Percentiles rank a stretch among this genome's conserved stretches.
Conservation (phyloP, 2,329 filamentous ascomycete genomes). For the Aureobasidium leucospermi region DNA sequence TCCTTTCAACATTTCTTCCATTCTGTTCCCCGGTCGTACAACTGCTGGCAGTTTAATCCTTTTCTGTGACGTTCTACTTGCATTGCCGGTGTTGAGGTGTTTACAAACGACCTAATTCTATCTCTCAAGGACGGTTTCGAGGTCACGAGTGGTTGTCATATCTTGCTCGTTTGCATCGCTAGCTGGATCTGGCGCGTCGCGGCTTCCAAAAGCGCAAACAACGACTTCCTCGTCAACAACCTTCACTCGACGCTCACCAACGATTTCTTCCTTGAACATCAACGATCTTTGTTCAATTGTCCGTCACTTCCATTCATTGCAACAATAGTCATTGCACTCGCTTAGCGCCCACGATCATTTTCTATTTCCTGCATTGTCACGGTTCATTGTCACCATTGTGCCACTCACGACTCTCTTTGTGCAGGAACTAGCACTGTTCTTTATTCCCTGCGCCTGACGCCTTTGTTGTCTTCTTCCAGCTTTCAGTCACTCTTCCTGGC, state of each 20-base stretch:
- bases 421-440: background rate
- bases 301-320: background rate
- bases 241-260: background rate
- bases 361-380: background rate
- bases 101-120: background rate
- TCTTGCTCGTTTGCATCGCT: conserved; percentile 8
- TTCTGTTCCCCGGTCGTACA: conserved; percentile 8
- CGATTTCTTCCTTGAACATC: background rate
- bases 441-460: background rate
- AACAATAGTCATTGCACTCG: conserved; percentile 6
- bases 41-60: conserved; percentile 9
- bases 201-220: conserved; percentile 1
- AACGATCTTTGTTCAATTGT: conserved; percentile 2
- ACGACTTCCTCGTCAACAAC: conserved; percentile 1
- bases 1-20: background rate
- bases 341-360: conserved; percentile 5
- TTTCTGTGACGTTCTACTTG: background rate
- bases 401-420: conserved; percentile 1
- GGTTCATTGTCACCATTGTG: conserved; percentile 10
- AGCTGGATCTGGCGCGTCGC: conserved; percentile 6
- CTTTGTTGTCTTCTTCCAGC: conserved; percentile 4
- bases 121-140: background rate
- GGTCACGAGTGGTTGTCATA: background rate
- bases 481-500: background rate
- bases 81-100: conserved; percentile 1